A percentile compares a stretch with the other conserved stretches of the same genome.
Evolutionary conservation across 441 rosid genomes (phyloP).

Genomic region (Gossypium gossypioides): DNA sequence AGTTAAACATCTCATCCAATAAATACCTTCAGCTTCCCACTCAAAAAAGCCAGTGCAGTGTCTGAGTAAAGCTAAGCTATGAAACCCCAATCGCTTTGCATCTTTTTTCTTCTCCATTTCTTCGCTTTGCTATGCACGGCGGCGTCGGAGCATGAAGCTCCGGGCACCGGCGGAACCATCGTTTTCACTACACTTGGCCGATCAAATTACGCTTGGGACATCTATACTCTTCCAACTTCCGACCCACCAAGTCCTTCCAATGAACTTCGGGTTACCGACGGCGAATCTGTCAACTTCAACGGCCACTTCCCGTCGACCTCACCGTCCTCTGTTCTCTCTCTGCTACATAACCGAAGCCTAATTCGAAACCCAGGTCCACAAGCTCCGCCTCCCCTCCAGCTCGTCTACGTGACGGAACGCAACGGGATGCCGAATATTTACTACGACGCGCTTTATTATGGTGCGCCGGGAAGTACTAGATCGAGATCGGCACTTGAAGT

Average conservation of each 20-base stretch:
- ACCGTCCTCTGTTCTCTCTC: conserved; percentile 32
- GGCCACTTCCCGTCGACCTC: conserved; percentile 60
- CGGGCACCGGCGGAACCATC: conserved; percentile 28
- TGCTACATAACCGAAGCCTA: conserved; percentile 25
- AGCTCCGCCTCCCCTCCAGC: conserved; percentile 27
- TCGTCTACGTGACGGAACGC: conserved; percentile 68
- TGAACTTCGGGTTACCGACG: conserved; percentile 61
- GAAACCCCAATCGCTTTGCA: background rate
- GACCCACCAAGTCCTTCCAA: conserved; percentile 22
- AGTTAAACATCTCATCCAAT: background rate
- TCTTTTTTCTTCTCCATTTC: conserved; percentile 13
- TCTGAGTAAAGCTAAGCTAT: background rate
- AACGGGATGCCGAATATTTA: conserved; percentile 48
- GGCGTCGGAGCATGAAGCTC: conserved; percentile 9
- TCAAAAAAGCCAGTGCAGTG: background rate
- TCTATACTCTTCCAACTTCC: conserved; percentile 41
- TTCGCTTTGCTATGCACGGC: conserved; percentile 10
- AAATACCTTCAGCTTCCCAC: background rate
- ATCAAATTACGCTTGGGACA: conserved; percentile 55
- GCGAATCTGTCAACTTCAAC: conserved; percentile 62
- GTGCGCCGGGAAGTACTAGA: conserved; percentile 9
- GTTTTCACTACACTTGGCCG: conserved; percentile 63
- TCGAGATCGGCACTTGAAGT: conserved; percentile 36
- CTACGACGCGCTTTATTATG: conserved; percentile 40
- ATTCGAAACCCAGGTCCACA: conserved; percentile 3